phyloP scores from a whole-genome alignment of 2,329 filamentous ascomycete species.

The Alternaria solani region DNA sequence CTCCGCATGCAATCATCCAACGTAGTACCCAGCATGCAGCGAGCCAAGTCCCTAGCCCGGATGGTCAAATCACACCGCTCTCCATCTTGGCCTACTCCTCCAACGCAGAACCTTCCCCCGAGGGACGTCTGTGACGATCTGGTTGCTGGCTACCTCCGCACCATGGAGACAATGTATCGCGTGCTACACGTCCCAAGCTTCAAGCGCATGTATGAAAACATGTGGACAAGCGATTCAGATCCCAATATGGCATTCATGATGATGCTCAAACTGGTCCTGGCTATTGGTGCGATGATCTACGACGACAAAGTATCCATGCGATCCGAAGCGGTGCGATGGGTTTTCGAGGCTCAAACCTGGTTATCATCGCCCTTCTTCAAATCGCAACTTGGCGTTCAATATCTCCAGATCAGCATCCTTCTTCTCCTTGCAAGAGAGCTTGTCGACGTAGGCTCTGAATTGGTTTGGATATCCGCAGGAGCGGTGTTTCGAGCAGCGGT shows the following conservation, averaged over 20 bases:
- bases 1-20: conserved; percentile 52
- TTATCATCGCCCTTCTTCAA: conserved; percentile 63
- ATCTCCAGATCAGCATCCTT: conserved; percentile 58
- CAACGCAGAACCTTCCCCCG: conserved; percentile 57
- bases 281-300: conserved; percentile 63
- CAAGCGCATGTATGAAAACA: conserved; percentile 57
- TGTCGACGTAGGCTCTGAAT: conserved; percentile 45
- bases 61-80: conserved; percentile 61
- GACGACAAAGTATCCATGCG: conserved; percentile 62
- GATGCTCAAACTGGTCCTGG: conserved; percentile 66
- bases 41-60: conserved; percentile 63
- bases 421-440: conserved; percentile 50
- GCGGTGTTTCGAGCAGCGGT: conserved; percentile 51
- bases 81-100: conserved; percentile 59
- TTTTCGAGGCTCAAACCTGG: conserved; percentile 66
- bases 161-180: conserved; percentile 59
- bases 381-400: conserved; percentile 58
- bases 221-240: conserved; percentile 54
- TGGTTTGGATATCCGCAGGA: conserved; percentile 52
- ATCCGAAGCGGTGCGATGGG: conserved; percentile 61
- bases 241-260: conserved; percentile 60
- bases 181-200: conserved; percentile 64
- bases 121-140: conserved; percentile 58
- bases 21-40: conserved; percentile 52
- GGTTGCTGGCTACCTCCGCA: conserved; percentile 60